Percentiles rank a stretch among this genome's conserved stretches.
Evolutionary conservation across 768 basidiomycete species (phyloP).

Genomic region (Hericium alpestre): DNA sequence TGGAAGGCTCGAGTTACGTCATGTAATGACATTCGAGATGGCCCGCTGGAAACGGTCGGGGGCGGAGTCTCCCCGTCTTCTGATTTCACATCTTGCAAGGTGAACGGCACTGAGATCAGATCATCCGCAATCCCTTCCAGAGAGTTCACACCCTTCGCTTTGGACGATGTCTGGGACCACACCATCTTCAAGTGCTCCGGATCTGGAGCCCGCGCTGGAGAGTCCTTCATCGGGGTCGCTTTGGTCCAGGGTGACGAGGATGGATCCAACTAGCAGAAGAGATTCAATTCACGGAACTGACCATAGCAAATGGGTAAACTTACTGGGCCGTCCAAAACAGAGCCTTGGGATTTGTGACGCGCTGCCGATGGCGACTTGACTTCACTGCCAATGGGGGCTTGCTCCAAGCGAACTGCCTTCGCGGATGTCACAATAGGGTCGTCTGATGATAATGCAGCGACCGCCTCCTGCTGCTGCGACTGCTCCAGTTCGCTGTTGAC

Average conservation of each 20-base stretch:
- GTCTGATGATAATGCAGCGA: neutral
- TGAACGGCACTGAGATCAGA: conserved; percentile 67
- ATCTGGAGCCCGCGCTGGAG: conserved; percentile 58
- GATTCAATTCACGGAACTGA: conserved; percentile 10
- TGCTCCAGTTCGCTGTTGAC: conserved; percentile 68
- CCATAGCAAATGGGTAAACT: conserved; percentile 16
- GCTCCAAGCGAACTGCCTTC: neutral
- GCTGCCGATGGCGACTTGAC: conserved; percentile 19
- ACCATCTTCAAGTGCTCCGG: conserved; percentile 80
- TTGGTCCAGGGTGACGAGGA: conserved; percentile 38
- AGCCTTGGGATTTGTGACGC: conserved; percentile 33
- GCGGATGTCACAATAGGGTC: neutral
- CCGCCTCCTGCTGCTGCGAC: conserved; percentile 1
- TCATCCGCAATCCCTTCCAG: conserved; percentile 80
- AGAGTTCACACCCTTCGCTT: conserved; percentile 68
- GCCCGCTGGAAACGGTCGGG: conserved; percentile 39
- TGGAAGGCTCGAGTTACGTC: conserved; percentile 85
- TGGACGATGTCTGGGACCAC: conserved; percentile 72
- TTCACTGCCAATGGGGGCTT: conserved; percentile 7
- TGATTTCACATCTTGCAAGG: conserved; percentile 76
- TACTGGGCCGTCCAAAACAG: conserved; percentile 46
- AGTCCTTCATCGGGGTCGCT: conserved; percentile 51
- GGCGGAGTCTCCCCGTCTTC: conserved; percentile 79
- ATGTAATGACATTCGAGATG: conserved; percentile 69
- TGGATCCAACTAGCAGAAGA: neutral